Conservation (phyloP, 176 grass and related monocot genomes). For the Triticum dicoccoides region DNA sequence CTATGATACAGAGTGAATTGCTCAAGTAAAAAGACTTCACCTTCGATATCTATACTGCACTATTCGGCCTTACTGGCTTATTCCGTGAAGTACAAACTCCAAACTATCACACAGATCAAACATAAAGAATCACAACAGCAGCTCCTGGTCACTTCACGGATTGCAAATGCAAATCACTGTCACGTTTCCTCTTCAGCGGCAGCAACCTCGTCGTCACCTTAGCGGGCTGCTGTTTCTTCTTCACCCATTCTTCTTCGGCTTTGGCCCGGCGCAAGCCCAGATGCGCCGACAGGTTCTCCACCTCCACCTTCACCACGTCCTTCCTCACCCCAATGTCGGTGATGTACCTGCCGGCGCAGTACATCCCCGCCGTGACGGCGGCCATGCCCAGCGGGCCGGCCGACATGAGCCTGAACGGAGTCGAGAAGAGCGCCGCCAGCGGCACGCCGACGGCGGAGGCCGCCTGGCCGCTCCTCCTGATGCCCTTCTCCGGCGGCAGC, state of each 20-base stretch:
- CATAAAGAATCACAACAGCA: not conserved
- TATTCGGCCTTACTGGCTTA: not conserved
- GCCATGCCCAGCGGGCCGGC: slow-evolving; percentile 60
- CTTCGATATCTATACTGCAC: slow-evolving; percentile 13
- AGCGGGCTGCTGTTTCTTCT: not conserved
- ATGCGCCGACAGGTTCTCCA: slow-evolving; percentile 54
- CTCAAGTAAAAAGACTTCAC: slow-evolving; percentile 16
- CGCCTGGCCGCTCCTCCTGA: slow-evolving; percentile 65
- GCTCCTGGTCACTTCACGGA: not conserved
- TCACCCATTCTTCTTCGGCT: slow-evolving; percentile 3
- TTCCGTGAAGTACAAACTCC: not conserved
- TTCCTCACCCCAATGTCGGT: slow-evolving; percentile 70
- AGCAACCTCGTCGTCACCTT: slow-evolving; percentile 15
- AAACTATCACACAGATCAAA: slow-evolving; percentile 21
- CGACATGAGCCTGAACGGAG: slow-evolving; percentile 54
- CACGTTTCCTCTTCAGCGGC: slow-evolving; percentile 51
- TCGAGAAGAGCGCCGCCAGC: slow-evolving; percentile 49
- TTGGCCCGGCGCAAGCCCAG: slow-evolving; percentile 33
- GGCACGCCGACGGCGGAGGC: slow-evolving; percentile 51
- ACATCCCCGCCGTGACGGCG: slow-evolving; percentile 54
- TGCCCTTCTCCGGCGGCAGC: slow-evolving; percentile 12
- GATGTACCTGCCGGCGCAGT: slow-evolving; percentile 66
- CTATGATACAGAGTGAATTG: not conserved
- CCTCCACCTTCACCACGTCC: slow-evolving; percentile 63
- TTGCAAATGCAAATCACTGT: not conserved